These are phyloP conservation scores for Vararia minispora DNA, from an alignment of 768 basidiomycete genomes.

Conservation along the genomic window DNA sequence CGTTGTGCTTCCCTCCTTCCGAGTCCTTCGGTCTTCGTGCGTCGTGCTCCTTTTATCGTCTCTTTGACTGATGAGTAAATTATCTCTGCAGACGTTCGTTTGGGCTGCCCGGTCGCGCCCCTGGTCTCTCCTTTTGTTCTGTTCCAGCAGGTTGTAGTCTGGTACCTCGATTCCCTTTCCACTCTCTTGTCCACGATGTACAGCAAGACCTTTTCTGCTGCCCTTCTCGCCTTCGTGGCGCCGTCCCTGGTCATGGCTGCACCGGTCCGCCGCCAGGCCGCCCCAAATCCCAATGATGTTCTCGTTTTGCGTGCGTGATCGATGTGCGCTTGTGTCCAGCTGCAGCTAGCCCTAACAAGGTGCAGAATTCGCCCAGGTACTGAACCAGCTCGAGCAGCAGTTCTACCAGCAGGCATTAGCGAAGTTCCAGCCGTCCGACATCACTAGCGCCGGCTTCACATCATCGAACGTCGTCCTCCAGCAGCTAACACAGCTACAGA, in stretches of 20 bases:
- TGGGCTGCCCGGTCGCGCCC: conserved; percentile 66
- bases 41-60: too few species aligned
- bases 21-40: conserved; percentile 2
- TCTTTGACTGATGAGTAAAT: too few species aligned
- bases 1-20: too few species aligned
- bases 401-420: conserved; percentile 61
- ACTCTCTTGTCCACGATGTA: too few species aligned
- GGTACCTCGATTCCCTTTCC: conserved; percentile 14
- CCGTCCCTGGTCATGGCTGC: conserved; percentile 37
- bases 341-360: conserved; percentile 21
- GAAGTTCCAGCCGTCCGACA: conserved; percentile 56
- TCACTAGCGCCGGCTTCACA: conserved; percentile 51
- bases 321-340: too few species aligned
- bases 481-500: conserved; percentile 46
- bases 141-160: conserved; percentile 18
- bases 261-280: conserved; percentile 30
- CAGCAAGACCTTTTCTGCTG: conserved; percentile 34
- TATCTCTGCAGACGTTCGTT: too few species aligned
- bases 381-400: conserved; percentile 58
- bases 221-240: conserved; percentile 28
- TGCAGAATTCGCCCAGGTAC: conserved; percentile 61
- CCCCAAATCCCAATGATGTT: conserved; percentile 29
- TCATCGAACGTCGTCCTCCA: conserved; percentile 42
- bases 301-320: conserved; percentile 49
- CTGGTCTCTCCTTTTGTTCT: conserved; percentile 30